Evolutionary conservation across 2,329 filamentous ascomycete genomes (phyloP).

Genomic region (Colletotrichum orbiculare): DNA sequence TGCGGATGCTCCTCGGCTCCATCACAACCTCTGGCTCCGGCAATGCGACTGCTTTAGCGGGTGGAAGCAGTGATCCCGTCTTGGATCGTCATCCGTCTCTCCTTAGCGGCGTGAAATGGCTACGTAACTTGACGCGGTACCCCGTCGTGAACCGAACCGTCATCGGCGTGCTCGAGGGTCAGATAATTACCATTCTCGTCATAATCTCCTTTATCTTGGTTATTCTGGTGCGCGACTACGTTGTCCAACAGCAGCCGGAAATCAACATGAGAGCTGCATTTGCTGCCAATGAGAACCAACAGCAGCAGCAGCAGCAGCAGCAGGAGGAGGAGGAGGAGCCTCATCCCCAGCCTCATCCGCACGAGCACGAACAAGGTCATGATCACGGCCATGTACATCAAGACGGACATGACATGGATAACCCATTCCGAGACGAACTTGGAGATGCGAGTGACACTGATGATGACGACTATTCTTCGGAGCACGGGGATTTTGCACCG

Average conservation of each 20-base stretch:
- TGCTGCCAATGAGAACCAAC: conserved; percentile 35
- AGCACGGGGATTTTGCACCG: not conserved
- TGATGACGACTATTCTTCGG: conserved; percentile 16
- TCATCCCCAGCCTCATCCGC: conserved; percentile 1
- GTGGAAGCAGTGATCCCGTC: conserved; percentile 34
- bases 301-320: conserved; percentile 8
- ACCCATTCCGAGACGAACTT: conserved; percentile 8
- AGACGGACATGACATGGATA: conserved; percentile 3
- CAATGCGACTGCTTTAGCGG: conserved; percentile 6
- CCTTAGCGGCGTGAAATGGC: conserved; percentile 66
- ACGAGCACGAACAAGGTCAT: conserved; percentile 35
- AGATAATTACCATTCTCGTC: conserved; percentile 90
- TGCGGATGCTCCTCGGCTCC: conserved; percentile 44
- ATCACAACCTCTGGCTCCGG: conserved; percentile 39
- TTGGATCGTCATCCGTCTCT: conserved; percentile 53
- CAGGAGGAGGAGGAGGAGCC: conserved; percentile 22
- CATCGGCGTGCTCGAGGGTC: conserved; percentile 88
- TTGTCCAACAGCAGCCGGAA: conserved; percentile 96
- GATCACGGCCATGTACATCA: not conserved
- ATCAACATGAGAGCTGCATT: conserved; percentile 82
- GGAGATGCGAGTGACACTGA: conserved; percentile 23
- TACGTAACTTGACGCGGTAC: conserved; percentile 74
- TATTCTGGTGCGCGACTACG: conserved; percentile 96
- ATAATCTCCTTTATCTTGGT: conserved; percentile 97
- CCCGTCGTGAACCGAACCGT: conserved; percentile 80